Percentiles rank a stretch among this genome's conserved stretches.
Conservation (phyloP, 176 grass and related monocot species). For the Bonia amplexicaulis region DNA sequence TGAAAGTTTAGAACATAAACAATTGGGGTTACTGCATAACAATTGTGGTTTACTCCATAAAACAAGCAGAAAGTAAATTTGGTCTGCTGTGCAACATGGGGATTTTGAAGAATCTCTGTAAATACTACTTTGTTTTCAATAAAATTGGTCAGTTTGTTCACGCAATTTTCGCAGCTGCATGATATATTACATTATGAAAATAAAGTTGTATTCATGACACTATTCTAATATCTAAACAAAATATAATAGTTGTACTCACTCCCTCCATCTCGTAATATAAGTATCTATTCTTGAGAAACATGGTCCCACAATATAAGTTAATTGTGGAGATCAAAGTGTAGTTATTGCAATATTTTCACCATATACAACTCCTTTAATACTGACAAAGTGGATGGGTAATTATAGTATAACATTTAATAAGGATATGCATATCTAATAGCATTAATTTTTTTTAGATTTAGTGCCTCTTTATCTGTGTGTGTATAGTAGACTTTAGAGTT, state of each 20-base stretch:
- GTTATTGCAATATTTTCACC: no score
- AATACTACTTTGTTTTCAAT: neutral
- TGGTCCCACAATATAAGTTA: rapidly evolving
- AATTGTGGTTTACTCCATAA: neutral
- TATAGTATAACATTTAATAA: no score
- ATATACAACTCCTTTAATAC: no score
- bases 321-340: rapidly evolving
- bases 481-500: no score
- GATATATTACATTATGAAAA: neutral
- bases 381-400: no score
- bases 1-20: neutral
- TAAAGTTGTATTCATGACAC: neutral
- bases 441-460: no score
- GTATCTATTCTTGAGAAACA: no score
- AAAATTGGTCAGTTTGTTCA: neutral
- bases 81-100: neutral
- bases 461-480: no score
- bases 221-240: neutral
- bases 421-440: rapidly evolving
- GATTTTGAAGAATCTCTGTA: neutral
- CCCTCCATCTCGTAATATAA: no score
- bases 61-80: neutral
- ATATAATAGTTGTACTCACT: neutral
- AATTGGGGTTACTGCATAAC: neutral
- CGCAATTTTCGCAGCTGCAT: neutral